These are phyloP conservation scores for Populus nigra DNA, from an alignment of 345 rosid genomes.

Conservation along the genomic window DNA sequence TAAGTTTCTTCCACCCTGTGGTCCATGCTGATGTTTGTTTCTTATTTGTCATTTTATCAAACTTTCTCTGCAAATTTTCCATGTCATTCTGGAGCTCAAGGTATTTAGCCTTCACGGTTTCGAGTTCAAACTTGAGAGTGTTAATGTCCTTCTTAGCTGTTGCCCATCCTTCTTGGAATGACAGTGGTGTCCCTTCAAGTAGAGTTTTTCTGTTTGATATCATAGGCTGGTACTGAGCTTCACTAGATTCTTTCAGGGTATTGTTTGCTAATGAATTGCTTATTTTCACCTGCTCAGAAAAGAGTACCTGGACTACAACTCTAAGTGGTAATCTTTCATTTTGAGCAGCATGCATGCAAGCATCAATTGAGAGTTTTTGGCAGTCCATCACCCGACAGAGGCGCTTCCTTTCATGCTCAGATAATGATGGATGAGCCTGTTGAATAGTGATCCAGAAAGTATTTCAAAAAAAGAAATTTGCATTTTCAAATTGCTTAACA, in stretches of 20 bases:
- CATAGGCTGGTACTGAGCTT: conserved; percentile 65
- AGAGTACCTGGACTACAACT: conserved; percentile 91
- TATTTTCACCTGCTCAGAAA: conserved; percentile 91
- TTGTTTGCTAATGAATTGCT: conserved; percentile 75
- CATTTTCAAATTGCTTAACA: too few relatives aligned
- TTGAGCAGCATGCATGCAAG: conserved; percentile 96
- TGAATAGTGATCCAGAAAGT: not conserved
- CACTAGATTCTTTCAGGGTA: conserved; percentile 60
- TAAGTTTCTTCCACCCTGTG: conserved; percentile 88
- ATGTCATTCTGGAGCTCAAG: conserved; percentile 81
- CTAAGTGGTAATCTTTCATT: conserved; percentile 87
- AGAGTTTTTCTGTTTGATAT: conserved; percentile 72
- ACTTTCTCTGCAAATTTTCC: conserved; percentile 83
- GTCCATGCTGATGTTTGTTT: conserved; percentile 73
- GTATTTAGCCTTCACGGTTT: conserved; percentile 77
- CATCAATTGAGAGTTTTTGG: conserved; percentile 94
- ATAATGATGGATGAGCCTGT: conserved; percentile 92
- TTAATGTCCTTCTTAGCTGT: conserved; percentile 89
- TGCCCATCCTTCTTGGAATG: conserved; percentile 97
- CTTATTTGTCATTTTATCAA: conserved; percentile 69
- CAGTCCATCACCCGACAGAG: conserved; percentile 95
- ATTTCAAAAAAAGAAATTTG: not conserved
- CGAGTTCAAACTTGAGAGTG: conserved; percentile 85
- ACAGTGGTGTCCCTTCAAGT: conserved; percentile 83
- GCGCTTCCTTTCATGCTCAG: conserved; percentile 94